Percentiles rank a stretch among this genome's conserved stretches.
These are phyloP conservation scores for Boletus bicolor DNA, from an alignment of 768 basidiomycete genomes.

Conservation along the genomic window DNA sequence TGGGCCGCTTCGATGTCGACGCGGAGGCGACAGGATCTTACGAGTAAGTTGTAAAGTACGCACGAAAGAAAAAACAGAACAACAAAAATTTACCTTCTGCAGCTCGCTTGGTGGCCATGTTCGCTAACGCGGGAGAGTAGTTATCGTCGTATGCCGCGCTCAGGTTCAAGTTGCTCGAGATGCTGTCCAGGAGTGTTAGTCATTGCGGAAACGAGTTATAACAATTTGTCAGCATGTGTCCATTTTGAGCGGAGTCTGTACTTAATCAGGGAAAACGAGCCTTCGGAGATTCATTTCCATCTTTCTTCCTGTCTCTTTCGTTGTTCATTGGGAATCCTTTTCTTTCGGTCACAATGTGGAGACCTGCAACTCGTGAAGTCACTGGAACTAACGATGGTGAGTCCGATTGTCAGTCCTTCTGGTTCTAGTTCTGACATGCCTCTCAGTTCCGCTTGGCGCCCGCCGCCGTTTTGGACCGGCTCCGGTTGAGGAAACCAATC, in stretches of 20 bases:
- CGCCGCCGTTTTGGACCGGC: conserved; percentile 91
- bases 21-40: conserved; percentile 22
- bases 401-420: conserved; percentile 24
- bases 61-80: neutral
- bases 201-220: neutral
- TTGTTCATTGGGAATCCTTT: conserved; percentile 17
- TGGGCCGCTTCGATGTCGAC: conserved; percentile 39
- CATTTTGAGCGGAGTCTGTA: conserved; percentile 36
- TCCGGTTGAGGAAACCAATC: conserved; percentile 74
- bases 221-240: conserved; percentile 25
- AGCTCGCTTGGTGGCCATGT: conserved; percentile 39
- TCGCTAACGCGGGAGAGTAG: neutral
- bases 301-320: conserved; percentile 18
- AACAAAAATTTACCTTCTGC: conserved; percentile 35
- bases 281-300: conserved; percentile 35
- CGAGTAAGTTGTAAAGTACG: neutral
- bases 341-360: conserved; percentile 67
- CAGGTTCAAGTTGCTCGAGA: neutral
- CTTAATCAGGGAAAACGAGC: conserved; percentile 16
- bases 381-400: conserved; percentile 91
- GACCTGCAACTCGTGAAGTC: conserved; percentile 83
- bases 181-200: conserved; percentile 7
- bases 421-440: conserved; percentile 14
- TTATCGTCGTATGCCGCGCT: neutral
- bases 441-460: conserved; percentile 73